A percentile compares a stretch with the other conserved stretches of the same genome.
phyloP scores from a whole-genome alignment of 1,139 yeast species.

The Suhomyces bokatorum region DNA sequence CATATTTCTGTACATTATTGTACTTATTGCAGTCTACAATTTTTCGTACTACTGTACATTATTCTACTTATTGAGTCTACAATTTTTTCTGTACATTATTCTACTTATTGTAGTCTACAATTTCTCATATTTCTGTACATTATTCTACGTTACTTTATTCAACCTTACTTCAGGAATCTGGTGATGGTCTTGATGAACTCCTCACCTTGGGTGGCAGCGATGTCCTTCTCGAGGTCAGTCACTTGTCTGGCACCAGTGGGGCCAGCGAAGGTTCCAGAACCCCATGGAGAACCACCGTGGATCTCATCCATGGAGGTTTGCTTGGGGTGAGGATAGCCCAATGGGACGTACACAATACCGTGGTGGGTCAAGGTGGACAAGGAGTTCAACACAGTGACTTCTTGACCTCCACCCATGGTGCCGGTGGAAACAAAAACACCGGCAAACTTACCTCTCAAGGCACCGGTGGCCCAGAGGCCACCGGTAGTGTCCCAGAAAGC shows the following conservation, averaged over 20 bases:
- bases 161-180: slow-evolving; percentile 21
- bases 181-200: slow-evolving; percentile 49
- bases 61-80: too few species aligned
- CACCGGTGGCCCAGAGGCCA: slow-evolving; percentile 79
- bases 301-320: slow-evolving; percentile 63
- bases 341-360: slow-evolving; percentile 77
- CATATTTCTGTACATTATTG: too few species aligned
- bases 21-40: too few species aligned
- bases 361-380: slow-evolving; percentile 74
- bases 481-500: slow-evolving; percentile 84
- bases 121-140: neutral
- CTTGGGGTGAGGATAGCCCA: slow-evolving; percentile 69
- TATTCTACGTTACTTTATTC: neutral
- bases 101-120: too few species aligned
- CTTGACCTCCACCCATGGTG: slow-evolving; percentile 85
- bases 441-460: slow-evolving; percentile 71
- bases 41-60: too few species aligned
- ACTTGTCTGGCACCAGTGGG: slow-evolving; percentile 80
- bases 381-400: slow-evolving; percentile 64
- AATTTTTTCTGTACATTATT: too few species aligned
- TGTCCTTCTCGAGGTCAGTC: slow-evolving; percentile 58
- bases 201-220: slow-evolving; percentile 66
- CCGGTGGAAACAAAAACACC: slow-evolving; percentile 80
- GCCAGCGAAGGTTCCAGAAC: slow-evolving; percentile 82
- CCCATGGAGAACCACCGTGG: slow-evolving; percentile 88